Evolutionary conservation across 2,329 filamentous ascomycete genomes (phyloP), one percentile per base, ranked within the genome.

Genomic region (Colletotrichum horii): DNA sequence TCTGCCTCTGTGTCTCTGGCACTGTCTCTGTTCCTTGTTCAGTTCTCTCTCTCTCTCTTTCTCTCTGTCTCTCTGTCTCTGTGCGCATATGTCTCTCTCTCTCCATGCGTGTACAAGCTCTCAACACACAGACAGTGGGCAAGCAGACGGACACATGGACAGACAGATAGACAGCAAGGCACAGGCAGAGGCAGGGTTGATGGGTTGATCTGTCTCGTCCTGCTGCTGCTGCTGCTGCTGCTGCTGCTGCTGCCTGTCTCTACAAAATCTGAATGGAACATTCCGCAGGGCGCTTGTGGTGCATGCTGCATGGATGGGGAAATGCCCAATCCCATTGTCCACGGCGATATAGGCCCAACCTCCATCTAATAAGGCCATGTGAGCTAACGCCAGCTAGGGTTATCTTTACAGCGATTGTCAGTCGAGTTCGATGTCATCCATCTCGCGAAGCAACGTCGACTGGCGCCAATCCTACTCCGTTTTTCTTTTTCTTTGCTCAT

Each of bases 351-450:
- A 28, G 26, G 28, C 60, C 68, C 36, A 48, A 48, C 36, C 36
- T 62, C 67, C 67, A 62, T 70, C 67, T 70, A 62, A 52, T 43
- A 66, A 26, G 61, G 67, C 22, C 66, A 22, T 56, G 48, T 60
- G 28, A 36, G 48, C 55, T 34, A 71, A 60, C 60, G 60, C 22
- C 61, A 43, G 55, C 36, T 24, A 12, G 55, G 55, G 55, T 24
- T 38, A 30, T 61, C 24, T 61, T 36, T 55, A 66, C 61, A 24
- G 48, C 68, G 38, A 67, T 36, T 65, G 69, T 75, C 70, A 67
- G 62, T 67, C 69, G 69, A 75, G 30, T 68, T 72, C 62, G 62
- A 72, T 75, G 73, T 75, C 73, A 75, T 73, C 62, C 36, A 24
- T 32, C 26, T 58, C 38, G 26, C 62, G 62, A 56, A 55, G 30